These are phyloP conservation scores for Salix exigua DNA, from an alignment of 345 rosid genomes.

Conservation along the genomic window DNA sequence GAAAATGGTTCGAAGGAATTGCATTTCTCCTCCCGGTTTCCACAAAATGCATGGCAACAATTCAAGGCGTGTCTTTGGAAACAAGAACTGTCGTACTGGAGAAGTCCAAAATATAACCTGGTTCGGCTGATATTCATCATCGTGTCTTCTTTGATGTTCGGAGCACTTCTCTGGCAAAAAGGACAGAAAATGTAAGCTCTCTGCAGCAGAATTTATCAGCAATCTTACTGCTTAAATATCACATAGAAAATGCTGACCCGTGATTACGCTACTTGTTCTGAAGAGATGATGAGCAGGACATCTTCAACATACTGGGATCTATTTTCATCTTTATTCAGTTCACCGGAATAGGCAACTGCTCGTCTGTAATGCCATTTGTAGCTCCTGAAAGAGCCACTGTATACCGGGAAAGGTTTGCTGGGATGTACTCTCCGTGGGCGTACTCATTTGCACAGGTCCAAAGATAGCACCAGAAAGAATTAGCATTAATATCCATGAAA, in stretches of 20 bases:
- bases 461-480: neutral
- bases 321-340: constrained; percentile 35
- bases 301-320: constrained; percentile 47
- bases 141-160: constrained; percentile 25
- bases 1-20: constrained; percentile 20
- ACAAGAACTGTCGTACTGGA: constrained; percentile 35
- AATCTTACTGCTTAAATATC: neutral
- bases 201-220: neutral
- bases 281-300: constrained; percentile 50
- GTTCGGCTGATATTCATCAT: constrained; percentile 10
- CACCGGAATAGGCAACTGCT: constrained; percentile 39
- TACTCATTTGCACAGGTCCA: constrained; percentile 60
- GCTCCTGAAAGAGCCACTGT: constrained; percentile 39
- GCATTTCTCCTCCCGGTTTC: constrained; percentile 16
- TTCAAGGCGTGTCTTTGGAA: constrained; percentile 44
- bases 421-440: constrained; percentile 61
- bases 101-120: constrained; percentile 39
- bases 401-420: constrained; percentile 59
- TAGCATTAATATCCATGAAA: too few relatives aligned
- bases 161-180: constrained; percentile 32
- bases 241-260: too few relatives aligned
- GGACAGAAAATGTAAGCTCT: constrained; percentile 38
- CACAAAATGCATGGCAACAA: constrained; percentile 32
- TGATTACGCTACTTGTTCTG: neutral
- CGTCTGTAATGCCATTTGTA: constrained; percentile 42